Evolutionary conservation across 352 stramenopile genomes (phyloP), one percentile per base, ranked within the genome.

Genomic region (Albugo candida): DNA sequence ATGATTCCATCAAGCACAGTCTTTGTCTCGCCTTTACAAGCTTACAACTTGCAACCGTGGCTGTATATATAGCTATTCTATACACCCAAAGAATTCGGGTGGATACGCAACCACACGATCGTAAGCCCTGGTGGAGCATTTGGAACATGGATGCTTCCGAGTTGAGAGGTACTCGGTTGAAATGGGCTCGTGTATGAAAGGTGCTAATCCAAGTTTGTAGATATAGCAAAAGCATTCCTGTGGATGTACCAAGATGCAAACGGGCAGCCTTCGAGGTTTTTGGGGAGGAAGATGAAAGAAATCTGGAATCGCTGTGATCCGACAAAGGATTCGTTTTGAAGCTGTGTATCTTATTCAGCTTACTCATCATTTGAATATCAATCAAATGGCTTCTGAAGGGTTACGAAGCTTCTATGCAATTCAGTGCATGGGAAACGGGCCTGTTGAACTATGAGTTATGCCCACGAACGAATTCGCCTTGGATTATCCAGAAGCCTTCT

Each of bases 111-210:
- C 8, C 24, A 21, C 67, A 80, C 46, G 63, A 52, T 27, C 72
- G 79, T 17, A 60, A 78, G 10, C 67, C 71, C 16, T 87, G 74
- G 74, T 87, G 74, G 74, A 79, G 49, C 20, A 49, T 83, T 21
- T 55, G 75, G 11, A 58, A 63, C 24, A 47, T 83, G 8, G 52
- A 69, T 2, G 51, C 63, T 4, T 54, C 67, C 36, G 56, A 83
- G 14, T 58, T 86, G 0, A 61, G 81, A 66, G 59, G 61, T 70
- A 49, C 47, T 53, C 41, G 19, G 38, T 36, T 10, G 13, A 36
- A 13, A 47, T 41, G 2, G 19, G 27, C 19, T 17, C 36, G 14
- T 44, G 12, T 20, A 37, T 14, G 19, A 20, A 38, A 13, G 16
- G 6, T 51, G 11, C 45, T 44, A 53, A 24, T 24, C 14, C 1